Evolutionary conservation across 371 early-diverging fungal genomes (phyloP), one percentile per base, ranked within the genome.

Genomic region (Circinella minor): DNA sequence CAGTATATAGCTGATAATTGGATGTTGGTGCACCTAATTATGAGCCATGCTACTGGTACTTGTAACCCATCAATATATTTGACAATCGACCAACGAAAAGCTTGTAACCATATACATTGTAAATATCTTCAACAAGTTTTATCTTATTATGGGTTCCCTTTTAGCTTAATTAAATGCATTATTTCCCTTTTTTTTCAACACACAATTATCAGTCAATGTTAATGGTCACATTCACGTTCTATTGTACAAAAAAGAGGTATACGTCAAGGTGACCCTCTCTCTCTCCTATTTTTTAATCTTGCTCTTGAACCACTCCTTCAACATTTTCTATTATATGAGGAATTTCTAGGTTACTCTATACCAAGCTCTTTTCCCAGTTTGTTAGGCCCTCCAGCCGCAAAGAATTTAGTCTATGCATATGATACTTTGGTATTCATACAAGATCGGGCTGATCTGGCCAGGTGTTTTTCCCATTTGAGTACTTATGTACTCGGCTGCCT

Each of bases 181-280:
- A 15, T 0, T 15, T n/a, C 10, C 1, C 37, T 71, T 7, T 71
- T 71, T 27, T 66, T 65, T 43, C n/a, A 48, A 37, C 14, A 72
- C 76, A 2, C 14, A 49, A 13, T 71, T 75, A 15, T 14, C 64
- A 60, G 34, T 69, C 15, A 49, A 76, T 60, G 61, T 73, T 46
- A 76, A 76, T 55, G 75, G 73, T 3, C 47, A 59, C 27, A 27
- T 74, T 7, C 66, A 1, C 3, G n/a, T 7, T 48, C 72, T 8
- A 54, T 74, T 34, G 17, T 18, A 3, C 70, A 71, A 62, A 20
- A 36, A 18, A 57, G 74, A 17, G 69, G 68, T 0, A 36, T 74
- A 0, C 65, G 71, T 0, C 71, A 74, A 62, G 71, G 71, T 0
- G 74, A 74, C 43, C 71, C 71, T 4, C 61, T 74, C 4, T 74